phyloP scores from a whole-genome alignment of 2,329 filamentous ascomycete species.

The Colletotrichum acutatum region DNA sequence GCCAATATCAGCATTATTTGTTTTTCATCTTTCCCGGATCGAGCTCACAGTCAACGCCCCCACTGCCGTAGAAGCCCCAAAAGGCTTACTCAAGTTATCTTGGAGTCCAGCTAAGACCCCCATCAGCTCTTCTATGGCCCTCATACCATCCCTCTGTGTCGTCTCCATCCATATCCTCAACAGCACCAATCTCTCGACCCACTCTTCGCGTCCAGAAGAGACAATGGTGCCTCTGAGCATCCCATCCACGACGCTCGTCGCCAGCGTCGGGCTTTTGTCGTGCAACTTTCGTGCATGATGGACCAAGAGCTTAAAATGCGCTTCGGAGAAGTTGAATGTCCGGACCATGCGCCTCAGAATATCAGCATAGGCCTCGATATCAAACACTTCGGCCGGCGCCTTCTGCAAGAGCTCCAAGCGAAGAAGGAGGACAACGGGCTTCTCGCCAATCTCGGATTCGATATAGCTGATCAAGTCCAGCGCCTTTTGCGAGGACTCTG shows the following conservation, averaged over 20 bases:
- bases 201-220: constrained; percentile 58
- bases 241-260: constrained; percentile 67
- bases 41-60: constrained; percentile 72
- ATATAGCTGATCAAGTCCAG: constrained; percentile 68
- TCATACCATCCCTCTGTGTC: constrained; percentile 50
- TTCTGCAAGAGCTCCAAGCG: constrained; percentile 73
- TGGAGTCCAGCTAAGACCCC: constrained; percentile 49
- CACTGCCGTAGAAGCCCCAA: constrained; percentile 71
- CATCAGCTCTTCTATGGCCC: constrained; percentile 39
- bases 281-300: constrained; percentile 75
- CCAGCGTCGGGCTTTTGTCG: constrained; percentile 60
- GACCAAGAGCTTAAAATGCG: constrained; percentile 73
- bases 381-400: constrained; percentile 57
- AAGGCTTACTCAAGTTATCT: constrained; percentile 53
- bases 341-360: constrained; percentile 72
- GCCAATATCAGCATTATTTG: constrained; percentile 25
- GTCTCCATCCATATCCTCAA: constrained; percentile 75
- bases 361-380: constrained; percentile 58
- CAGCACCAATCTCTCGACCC: constrained; percentile 77
- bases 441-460: constrained; percentile 71
- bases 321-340: constrained; percentile 67
- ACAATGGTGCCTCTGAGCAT: constrained; percentile 70
- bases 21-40: too few species aligned
- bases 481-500: constrained; percentile 61
- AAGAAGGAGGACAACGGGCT: constrained; percentile 73